These are phyloP conservation scores for Glomus cerebriforme DNA, from an alignment of 192 early-diverging fungal species.

Conservation along the genomic window DNA sequence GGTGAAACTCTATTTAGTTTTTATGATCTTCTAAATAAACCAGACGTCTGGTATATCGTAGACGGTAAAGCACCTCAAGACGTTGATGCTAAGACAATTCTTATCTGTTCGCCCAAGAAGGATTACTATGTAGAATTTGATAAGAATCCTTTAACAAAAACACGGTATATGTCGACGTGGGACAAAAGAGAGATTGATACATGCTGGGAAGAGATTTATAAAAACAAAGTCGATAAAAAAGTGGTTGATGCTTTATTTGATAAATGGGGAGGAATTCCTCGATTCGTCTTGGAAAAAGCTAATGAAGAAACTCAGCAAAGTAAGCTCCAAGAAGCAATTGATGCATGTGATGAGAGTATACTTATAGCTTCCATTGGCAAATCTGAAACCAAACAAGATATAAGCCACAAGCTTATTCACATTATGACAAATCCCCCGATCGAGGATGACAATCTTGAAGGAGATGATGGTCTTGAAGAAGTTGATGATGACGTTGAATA, in stretches of 20 bases:
- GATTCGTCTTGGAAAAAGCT: slow-evolving; percentile 20
- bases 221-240: neutral
- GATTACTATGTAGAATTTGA: slow-evolving; percentile 1
- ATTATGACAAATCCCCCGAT: neutral
- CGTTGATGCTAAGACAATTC: too few relatives aligned
- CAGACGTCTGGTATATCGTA: neutral
- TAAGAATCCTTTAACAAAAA: neutral
- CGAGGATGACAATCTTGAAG: too few relatives aligned
- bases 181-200: neutral
- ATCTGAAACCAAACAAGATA: neutral
- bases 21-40: too few relatives aligned
- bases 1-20: neutral
- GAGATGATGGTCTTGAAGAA: neutral
- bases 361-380: neutral
- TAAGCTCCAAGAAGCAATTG: slow-evolving; percentile 12
- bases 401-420: neutral
- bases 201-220: neutral
- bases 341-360: neutral
- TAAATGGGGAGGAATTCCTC: slow-evolving; percentile 17
- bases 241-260: neutral
- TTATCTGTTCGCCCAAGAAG: slow-evolving; percentile 11
- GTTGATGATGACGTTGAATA: neutral
- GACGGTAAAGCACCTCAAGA: neutral
- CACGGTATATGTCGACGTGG: slow-evolving; percentile 1
- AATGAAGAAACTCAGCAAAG: slow-evolving; percentile 1